Conservation (phyloP, 768 basidiomycete genomes). For the Dentipellis fragilis region DNA sequence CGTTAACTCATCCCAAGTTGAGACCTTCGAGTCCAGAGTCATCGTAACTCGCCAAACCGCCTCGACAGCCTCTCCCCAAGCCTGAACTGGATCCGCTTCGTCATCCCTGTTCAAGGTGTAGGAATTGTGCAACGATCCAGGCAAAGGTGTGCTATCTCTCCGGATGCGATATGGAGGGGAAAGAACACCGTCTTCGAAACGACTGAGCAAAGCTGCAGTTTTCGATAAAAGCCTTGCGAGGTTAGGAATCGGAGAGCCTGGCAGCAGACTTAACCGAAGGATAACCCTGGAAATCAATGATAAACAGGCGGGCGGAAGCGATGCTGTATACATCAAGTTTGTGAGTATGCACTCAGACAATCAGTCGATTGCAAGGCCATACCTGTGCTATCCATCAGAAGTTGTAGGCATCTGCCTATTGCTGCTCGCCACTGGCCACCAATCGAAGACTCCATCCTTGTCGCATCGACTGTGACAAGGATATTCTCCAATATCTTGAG, state of each 20-base stretch:
- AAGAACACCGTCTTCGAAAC: constrained; percentile 3
- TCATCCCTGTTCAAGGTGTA: constrained; percentile 18
- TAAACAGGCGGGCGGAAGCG: background rate
- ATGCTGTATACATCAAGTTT: background rate
- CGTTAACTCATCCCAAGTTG: constrained; percentile 44
- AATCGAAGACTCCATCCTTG: constrained; percentile 44
- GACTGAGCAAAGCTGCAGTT: constrained; percentile 1
- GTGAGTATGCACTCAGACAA: constrained; percentile 1
- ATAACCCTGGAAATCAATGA: background rate
- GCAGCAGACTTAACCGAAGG: constrained; percentile 6
- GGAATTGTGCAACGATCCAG: constrained; percentile 5
- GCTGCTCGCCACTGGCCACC: constrained; percentile 51
- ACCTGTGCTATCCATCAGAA: constrained; percentile 27
- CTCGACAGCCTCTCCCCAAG: constrained; percentile 47
- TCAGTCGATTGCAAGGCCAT: background rate
- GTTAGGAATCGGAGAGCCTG: constrained; percentile 1
- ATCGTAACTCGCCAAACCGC: constrained; percentile 47
- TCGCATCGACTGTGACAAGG: constrained; percentile 35
- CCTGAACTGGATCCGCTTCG: constrained; percentile 18
- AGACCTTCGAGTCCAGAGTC: constrained; percentile 21
- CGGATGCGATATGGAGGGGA: background rate
- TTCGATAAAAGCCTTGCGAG: constrained; percentile 6
- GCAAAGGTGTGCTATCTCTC: background rate
- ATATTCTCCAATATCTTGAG: constrained; percentile 58
- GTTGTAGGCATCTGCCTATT: constrained; percentile 40